Base-by-base conservation (phyloP, 257 asterid genomes). In the Parsonsia alboflavescens region DNA sequence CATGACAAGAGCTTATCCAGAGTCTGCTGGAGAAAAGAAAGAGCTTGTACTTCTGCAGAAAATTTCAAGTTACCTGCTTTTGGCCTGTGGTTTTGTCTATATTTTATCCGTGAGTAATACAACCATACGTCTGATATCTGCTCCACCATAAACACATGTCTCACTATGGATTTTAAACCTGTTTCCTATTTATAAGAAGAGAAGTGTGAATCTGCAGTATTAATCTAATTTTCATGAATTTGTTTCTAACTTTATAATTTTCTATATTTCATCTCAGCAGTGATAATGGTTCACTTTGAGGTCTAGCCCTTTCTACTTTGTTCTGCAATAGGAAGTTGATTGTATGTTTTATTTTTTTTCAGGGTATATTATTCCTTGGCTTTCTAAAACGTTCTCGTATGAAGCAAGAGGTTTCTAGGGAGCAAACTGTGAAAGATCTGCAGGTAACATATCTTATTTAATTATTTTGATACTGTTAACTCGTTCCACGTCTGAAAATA, bases 1-100 rank as follows among this genome's bases (percentile, higher is more conserved):
- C 73, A 92, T 94, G 99, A 94, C 99, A 71, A 86, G 97, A 86
- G 99, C 99, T 74, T 94, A 88, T 76, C 96, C 98, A 30, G 93
- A 87, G 82, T 85, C 85, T 76, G 61, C 82, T 79, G 86, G 79
- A 80, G 53, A 87, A 79, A 88, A 72, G 56, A 80, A 79, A 64
- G 93, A 84, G 77, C 87, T 92, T 75, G 85, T 88, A 80, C 96
- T 94, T 73, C 85, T 94, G 66, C 99, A 88, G 86, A 87, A 96
- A 81, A 84, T 94, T 56, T 80, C 99, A 41, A 80, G 98, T 86
- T 94, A 94, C 90, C 74, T 88, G 45, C 96, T 94, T 71, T 88
- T 92, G 78, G 85, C 90, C 54, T 94, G 99, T 84, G 99, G 99
- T 56, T 83, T 82, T 22, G 79, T 89, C 71, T 90, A 92, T 73